These are phyloP conservation scores for Mycosphaerella sp. DNA, from an alignment of 2,329 filamentous ascomycete species.

Conservation along the genomic window DNA sequence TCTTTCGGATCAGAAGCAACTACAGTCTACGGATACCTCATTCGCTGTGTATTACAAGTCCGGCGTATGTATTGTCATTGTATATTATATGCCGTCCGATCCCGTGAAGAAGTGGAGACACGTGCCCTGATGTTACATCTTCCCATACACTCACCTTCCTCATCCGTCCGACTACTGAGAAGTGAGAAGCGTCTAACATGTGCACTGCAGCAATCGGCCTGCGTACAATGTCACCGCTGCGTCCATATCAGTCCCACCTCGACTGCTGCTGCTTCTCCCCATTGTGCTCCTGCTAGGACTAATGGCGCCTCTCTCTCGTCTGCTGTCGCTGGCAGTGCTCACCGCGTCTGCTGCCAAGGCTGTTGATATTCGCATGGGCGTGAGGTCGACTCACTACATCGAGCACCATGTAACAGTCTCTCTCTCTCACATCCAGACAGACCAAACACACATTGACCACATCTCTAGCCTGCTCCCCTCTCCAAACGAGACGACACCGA, in stretches of 20 bases:
- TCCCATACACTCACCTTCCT: no score
- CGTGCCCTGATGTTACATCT: no score
- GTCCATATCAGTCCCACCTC: no score
- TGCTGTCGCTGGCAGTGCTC: conserved; percentile 7
- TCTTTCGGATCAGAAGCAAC: no score
- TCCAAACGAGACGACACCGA: conserved; percentile 27
- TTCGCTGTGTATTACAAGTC: no score
- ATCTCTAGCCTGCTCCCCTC: conserved; percentile 7
- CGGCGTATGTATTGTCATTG: no score
- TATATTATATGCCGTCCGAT: no score
- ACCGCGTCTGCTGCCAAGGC: conserved; percentile 7
- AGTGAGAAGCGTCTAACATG: no score
- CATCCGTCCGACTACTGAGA: no score
- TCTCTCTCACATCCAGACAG: neutral
- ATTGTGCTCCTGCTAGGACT: neutral
- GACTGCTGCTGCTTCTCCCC: neutral
- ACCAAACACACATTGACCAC: neutral
- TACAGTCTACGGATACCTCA: no score
- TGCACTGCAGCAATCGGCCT: neutral
- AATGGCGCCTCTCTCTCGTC: conserved; percentile 2
- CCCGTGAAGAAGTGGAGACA: no score
- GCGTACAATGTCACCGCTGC: neutral
- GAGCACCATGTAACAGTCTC: conserved; percentile 4
- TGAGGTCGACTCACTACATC: conserved; percentile 1
- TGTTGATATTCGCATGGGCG: conserved; percentile 4